Evolutionary conservation across 1,284 basidiomycete species (phyloP).

Genomic region (Waitea zeae): DNA sequence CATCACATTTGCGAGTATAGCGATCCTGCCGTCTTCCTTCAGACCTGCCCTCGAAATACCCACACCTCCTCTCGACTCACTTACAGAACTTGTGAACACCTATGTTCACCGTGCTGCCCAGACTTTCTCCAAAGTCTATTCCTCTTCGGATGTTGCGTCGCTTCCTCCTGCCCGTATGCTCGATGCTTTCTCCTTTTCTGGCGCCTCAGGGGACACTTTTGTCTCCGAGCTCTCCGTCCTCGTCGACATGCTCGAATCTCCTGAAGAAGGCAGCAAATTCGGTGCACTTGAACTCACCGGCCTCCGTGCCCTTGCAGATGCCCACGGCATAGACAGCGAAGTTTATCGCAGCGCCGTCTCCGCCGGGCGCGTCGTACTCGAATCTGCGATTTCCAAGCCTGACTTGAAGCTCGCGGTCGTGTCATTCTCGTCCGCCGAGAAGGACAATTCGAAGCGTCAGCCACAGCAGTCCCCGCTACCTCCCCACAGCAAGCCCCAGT

Average conservation of each 20-base stretch:
- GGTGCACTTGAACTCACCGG: constrained; percentile 40
- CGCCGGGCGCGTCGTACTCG: constrained; percentile 25
- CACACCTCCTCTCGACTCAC: constrained; percentile 17
- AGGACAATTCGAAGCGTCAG: constrained; percentile 14
- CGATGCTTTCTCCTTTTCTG: constrained; percentile 21
- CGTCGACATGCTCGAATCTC: constrained; percentile 28
- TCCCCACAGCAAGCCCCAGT: constrained; percentile 19
- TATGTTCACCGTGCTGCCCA: constrained; percentile 39
- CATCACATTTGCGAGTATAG: constrained; percentile 20
- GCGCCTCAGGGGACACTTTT: constrained; percentile 17
- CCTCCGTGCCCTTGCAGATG: constrained; percentile 26
- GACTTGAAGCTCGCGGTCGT: constrained; percentile 35
- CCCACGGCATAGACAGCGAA: constrained; percentile 30
- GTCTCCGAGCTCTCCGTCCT: constrained; percentile 25
- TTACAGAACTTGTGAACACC: constrained; percentile 32
- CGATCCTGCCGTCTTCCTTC: constrained; percentile 28
- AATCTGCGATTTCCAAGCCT: constrained; percentile 18
- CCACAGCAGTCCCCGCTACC: constrained; percentile 38
- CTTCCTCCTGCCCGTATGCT: constrained; percentile 17
- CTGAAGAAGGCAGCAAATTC: constrained; percentile 26
- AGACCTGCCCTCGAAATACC: constrained; percentile 21
- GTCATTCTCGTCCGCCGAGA: constrained; percentile 18
- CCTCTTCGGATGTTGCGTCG: constrained; percentile 10
- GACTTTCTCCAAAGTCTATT: constrained; percentile 34
- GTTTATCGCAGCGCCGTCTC: constrained; percentile 30